Conservation (phyloP, 2,329 filamentous ascomycete genomes). For the Fusarium graminum region DNA sequence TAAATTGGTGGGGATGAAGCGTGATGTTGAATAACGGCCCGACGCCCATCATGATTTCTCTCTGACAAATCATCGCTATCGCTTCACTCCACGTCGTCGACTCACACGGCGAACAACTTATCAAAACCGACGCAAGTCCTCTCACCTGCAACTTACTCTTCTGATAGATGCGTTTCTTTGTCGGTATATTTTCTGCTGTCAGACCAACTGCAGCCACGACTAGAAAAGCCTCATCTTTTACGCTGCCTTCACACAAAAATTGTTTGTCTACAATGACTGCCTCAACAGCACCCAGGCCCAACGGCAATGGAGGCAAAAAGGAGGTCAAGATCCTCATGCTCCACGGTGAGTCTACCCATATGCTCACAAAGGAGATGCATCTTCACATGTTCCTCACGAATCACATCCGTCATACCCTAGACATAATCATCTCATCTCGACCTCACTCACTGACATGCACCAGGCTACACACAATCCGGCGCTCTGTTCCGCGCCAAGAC, state of each 20-base stretch:
- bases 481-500: constrained; percentile 88
- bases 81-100: constrained; percentile 36
- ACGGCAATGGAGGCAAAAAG: constrained; percentile 57
- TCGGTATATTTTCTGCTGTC: constrained; percentile 26
- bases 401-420: constrained; percentile 4
- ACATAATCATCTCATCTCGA: constrained; percentile 8
- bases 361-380: not conserved
- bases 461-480: constrained; percentile 92
- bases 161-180: constrained; percentile 43
- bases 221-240: constrained; percentile 26
- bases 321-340: constrained; percentile 80
- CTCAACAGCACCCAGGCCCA: constrained; percentile 43
- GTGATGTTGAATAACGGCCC: constrained; percentile 39
- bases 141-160: not conserved
- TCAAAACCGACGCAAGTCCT: constrained; percentile 14
- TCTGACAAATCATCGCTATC: constrained; percentile 49
- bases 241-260: constrained; percentile 13
- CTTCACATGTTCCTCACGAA: not conserved
- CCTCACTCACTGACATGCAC: constrained; percentile 18
- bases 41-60: constrained; percentile 27
- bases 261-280: constrained; percentile 49
- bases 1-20: constrained; percentile 35
- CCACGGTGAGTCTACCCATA: constrained; percentile 66
- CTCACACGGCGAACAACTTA: constrained; percentile 39
- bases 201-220: constrained; percentile 33